Conservation (phyloP, 2,329 filamentous ascomycete species). For the Septoria petroselini region DNA sequence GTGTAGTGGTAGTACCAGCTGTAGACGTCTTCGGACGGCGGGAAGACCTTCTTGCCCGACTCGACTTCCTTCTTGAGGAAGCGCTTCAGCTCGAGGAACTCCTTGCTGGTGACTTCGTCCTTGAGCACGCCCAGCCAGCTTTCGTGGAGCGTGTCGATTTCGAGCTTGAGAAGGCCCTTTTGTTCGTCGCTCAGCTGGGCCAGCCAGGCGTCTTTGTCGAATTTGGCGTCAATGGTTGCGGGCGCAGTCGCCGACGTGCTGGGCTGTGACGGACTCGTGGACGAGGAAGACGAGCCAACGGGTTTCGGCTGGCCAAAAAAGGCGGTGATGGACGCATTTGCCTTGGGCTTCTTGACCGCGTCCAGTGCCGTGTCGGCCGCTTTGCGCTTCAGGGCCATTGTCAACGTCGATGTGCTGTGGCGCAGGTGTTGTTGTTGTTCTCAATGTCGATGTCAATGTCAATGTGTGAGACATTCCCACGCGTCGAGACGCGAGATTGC, state of each 20-base stretch:
- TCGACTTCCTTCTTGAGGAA: slow-evolving; percentile 78
- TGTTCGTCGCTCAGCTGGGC: slow-evolving; percentile 75
- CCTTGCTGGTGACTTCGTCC: slow-evolving; percentile 72
- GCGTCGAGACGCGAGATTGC: too few species aligned
- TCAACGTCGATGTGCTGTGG: slow-evolving; percentile 14
- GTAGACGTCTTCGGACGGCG: slow-evolving; percentile 84
- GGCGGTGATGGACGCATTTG: slow-evolving; percentile 76
- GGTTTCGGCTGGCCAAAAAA: slow-evolving; percentile 76
- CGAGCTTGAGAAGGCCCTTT: slow-evolving; percentile 74
- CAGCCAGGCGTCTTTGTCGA: slow-evolving; percentile 91
- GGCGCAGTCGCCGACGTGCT: slow-evolving; percentile 34
- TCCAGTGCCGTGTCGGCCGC: slow-evolving; percentile 45
- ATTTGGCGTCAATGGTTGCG: slow-evolving; percentile 51
- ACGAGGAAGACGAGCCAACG: slow-evolving; percentile 32
- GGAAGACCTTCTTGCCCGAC: slow-evolving; percentile 75
- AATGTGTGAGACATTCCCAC: not conserved
- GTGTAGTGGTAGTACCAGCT: slow-evolving; percentile 64
- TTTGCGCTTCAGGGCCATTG: slow-evolving; percentile 54
- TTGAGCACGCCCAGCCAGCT: slow-evolving; percentile 89
- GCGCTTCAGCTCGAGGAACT: slow-evolving; percentile 83
- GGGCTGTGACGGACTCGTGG: slow-evolving; percentile 31
- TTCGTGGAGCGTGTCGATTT: slow-evolving; percentile 87
- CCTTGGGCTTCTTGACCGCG: slow-evolving; percentile 51
- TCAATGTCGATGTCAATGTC: not conserved
- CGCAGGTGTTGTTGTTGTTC: slow-evolving; percentile 6